A percentile compares a stretch with the other conserved stretches of the same genome.
Evolutionary conservation across 495 filamentous ascomycete species (phyloP).

Genomic region (Tuber microsphaerosporum): DNA sequence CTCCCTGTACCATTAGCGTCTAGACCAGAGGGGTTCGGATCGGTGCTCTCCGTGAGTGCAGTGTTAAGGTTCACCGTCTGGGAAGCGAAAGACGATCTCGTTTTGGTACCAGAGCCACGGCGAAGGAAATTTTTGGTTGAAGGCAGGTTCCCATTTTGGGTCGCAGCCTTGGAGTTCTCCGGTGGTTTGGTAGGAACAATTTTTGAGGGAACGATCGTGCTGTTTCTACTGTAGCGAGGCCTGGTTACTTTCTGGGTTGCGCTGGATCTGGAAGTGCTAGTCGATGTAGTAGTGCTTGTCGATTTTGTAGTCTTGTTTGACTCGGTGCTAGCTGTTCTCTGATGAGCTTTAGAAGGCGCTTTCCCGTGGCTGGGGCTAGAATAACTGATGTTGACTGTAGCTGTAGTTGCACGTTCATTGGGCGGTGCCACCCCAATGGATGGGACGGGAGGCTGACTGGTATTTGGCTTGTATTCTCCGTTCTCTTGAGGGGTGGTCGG

Average conservation of each 20-base stretch:
- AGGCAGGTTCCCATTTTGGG: background rate
- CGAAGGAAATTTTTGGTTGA: background rate
- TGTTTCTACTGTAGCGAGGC: background rate
- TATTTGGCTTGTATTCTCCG: background rate
- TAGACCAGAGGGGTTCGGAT: background rate
- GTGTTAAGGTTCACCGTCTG: background rate
- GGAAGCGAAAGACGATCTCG: background rate
- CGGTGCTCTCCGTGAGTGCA: background rate
- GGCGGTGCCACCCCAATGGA: background rate
- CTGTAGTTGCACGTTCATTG: background rate
- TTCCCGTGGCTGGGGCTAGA: background rate
- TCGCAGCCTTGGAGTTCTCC: background rate
- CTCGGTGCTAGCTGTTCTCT: background rate
- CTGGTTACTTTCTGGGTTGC: background rate
- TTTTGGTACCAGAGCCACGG: background rate
- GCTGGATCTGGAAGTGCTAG: background rate
- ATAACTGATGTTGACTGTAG: background rate
- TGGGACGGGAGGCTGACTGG: background rate
- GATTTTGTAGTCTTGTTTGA: conserved; percentile 2
- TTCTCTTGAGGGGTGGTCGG: background rate
- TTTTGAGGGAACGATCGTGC: background rate
- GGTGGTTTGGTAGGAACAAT: background rate
- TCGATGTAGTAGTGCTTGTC: background rate
- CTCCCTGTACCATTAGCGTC: background rate
- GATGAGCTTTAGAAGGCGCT: background rate